Conservation (phyloP, 352 stramenopile species). For the Globisporangium heterothallicum region DNA sequence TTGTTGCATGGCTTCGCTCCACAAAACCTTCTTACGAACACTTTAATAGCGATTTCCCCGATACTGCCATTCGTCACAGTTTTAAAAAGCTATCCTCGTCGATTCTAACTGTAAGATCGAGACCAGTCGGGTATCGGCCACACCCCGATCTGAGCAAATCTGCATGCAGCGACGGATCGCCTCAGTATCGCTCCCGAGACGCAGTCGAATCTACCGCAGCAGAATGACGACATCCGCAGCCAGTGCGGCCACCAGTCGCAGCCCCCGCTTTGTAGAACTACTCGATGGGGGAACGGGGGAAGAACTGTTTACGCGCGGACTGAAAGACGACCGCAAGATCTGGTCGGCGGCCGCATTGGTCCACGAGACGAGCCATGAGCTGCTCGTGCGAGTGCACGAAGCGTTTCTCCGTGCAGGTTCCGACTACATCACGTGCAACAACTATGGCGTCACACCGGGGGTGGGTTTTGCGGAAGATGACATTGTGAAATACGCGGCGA, state of each 20-base stretch:
- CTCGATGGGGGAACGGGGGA: conserved; percentile 89
- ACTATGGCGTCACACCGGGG: conserved; percentile 85
- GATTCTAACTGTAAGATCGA: no score
- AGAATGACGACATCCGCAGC: not conserved
- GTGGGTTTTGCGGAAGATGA: conserved; percentile 76
- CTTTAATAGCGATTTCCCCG: no score
- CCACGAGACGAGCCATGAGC: conserved; percentile 55
- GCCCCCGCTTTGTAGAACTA: conserved; percentile 23
- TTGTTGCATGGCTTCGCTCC: no score
- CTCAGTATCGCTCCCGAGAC: not conserved
- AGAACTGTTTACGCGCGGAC: conserved; percentile 78
- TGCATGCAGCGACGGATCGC: no score
- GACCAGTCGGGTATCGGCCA: no score
- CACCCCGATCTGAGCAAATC: no score
- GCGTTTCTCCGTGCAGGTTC: conserved; percentile 79
- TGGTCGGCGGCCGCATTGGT: conserved; percentile 88
- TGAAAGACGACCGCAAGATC: conserved; percentile 85
- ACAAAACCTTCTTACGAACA: no score
- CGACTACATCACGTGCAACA: conserved; percentile 88
- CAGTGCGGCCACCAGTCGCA: not conserved
- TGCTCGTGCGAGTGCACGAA: conserved; percentile 71
- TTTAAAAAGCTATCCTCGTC: no score
- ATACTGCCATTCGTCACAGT: no score
- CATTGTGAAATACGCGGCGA: conserved; percentile 41
- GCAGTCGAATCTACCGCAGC: not conserved